Percentiles rank a stretch among this genome's conserved stretches.
Conservation (phyloP, 768 basidiomycete species). For the Candolleomyces eurysporus region DNA sequence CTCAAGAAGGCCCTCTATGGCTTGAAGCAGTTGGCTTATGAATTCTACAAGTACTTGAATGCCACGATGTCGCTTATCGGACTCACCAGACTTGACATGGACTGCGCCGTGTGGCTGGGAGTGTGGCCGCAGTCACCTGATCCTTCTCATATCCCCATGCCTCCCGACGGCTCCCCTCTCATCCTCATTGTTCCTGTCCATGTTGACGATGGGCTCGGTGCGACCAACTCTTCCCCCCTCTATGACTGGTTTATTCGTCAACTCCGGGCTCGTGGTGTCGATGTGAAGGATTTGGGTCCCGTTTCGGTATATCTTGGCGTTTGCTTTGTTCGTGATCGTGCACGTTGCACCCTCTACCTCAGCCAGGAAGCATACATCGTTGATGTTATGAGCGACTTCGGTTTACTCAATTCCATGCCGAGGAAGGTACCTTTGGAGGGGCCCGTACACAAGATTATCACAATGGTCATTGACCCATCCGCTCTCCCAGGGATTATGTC, state of each 20-base stretch:
- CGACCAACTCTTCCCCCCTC: conserved; percentile 14
- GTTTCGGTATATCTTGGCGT: conserved; percentile 10
- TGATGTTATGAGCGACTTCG: conserved; percentile 12
- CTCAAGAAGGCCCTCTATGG: conserved; percentile 30
- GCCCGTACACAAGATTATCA: neutral
- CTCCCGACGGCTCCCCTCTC: conserved; percentile 12
- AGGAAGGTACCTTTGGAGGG: conserved; percentile 1
- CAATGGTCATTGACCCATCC: neutral
- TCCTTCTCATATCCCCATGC: conserved; percentile 13
- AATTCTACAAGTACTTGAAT: conserved; percentile 21
- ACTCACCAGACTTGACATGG: conserved; percentile 18
- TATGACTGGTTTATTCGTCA: conserved; percentile 17
- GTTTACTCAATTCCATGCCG: conserved; percentile 12
- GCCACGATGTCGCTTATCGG: conserved; percentile 11
- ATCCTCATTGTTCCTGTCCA: conserved; percentile 22
- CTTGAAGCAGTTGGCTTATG: conserved; percentile 26
- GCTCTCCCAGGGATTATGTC: conserved; percentile 12
- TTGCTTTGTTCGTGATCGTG: conserved; percentile 10
- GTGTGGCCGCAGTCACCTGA: conserved; percentile 14
- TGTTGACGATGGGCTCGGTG: conserved; percentile 23
- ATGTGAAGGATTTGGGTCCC: conserved; percentile 15
- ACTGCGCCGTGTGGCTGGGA: conserved; percentile 22
- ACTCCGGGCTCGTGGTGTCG: neutral
- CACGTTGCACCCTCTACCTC: conserved; percentile 2
- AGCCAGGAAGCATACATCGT: conserved; percentile 8